Evolutionary conservation across 139 green algal genomes (phyloP), one percentile per base, ranked within the genome.

Genomic region (Picochlorum sp.): DNA sequence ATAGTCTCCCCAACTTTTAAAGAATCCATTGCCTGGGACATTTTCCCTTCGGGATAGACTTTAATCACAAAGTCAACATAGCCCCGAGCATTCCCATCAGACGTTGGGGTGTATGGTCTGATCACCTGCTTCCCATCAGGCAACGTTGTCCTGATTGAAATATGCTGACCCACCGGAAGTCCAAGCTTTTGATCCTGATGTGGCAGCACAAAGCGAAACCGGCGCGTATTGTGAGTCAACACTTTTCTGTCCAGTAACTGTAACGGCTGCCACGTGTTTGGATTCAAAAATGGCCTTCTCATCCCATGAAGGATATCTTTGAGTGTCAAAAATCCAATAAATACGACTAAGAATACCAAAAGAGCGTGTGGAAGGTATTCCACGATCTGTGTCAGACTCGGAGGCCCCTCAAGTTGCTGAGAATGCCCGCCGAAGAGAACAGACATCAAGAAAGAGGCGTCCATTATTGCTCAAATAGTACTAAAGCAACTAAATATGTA

Each of bases 41-140:
- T 95, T 57, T 87, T 85, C 57, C 90, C 90, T 34, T 87, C 50
- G 0, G 81, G 78, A 67, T 96, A 96, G 2, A 97, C 50, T 76
- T 95, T 95, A 72, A 95, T 89, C 37, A 95, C 82, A 56, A 95
- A 92, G 20, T 92, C 86, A 0, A 95, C 85, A 13, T 57, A 54
- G 4, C 87, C 85, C 3, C 75, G 65, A 37, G 65, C 68, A 26
- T 76, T 60, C 20, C 85, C 79, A 37, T 84, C 80, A 1, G 84
- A 83, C 4, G 83, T 71, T 9, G 88, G 88, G 0, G 88, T 95
- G 74, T 95, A 95, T 0, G 87, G 73, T 21, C 71, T 63, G 67
- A 85, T 78, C 6, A 92, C 71, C 15, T 86, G 70, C 21, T 74
- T 78, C 31, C 78, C 86, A 2, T 90, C 74, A 0, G 38, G 57